Evolutionary conservation across 1,139 yeast genomes (phyloP), one percentile per base, ranked within the genome.

Genomic region (Hyphopichia pseudoburtonii): DNA sequence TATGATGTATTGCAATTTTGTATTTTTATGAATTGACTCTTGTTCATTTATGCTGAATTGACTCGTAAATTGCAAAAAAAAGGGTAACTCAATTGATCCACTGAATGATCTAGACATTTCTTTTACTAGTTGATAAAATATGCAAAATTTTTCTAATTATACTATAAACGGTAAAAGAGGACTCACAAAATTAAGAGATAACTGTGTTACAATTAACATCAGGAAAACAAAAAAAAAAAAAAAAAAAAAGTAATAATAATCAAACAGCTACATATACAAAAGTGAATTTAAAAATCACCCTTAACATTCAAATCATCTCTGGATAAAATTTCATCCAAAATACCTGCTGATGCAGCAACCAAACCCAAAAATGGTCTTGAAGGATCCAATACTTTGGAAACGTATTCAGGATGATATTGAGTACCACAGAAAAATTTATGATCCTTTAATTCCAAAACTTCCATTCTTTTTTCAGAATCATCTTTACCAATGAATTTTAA

Each of bases 371-470:
- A 86, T 39, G 99, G 99, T 64, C 88, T 80, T 26, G 97, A 89
- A 39, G 99, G 98, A 52, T 88, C 96, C 62, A 92, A 78, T 26
- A 94, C 98, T 66, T 94, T 88, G 32, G 97, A 88, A 51, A 90
- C 77, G 64, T 92, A 92, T 69, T 92, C 99, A 32, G 99, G 99
- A 61, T 92, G 99, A 70, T 90, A 92, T 71, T 92, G 99, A 30
- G 97, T 87, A 49, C 94, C 99, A 53, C 89, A 95, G 58, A 70
- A 90, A 70, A 83, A 92, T 57, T 94, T 95, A 63, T 90, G 97
- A 48, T 67, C 75, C 47, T 69, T 63, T 52, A 89, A 71, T 66
- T 92, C 98, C 43, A 88, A 75, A 43, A 89, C 82, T 69, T 92
- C 98, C 96, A 94, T 92, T 71, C 98, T 84, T 54, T 80, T 78